Evolutionary conservation across 768 basidiomycete genomes (phyloP).

Genomic region (Rhodotorula babjevae): DNA sequence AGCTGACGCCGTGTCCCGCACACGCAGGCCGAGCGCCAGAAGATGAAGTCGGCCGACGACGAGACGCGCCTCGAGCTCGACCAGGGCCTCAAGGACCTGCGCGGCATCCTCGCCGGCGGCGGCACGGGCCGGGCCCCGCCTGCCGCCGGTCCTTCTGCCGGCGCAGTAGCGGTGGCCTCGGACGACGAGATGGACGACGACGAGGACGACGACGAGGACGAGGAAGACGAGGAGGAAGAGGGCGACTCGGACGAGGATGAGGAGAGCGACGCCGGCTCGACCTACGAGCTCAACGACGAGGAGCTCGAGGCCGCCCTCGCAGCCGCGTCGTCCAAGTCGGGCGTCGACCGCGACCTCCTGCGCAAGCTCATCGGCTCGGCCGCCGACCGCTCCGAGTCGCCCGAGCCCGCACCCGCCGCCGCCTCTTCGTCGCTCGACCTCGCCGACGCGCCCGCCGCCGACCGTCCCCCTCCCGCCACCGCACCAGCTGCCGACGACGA

Average conservation of each 20-base stretch:
- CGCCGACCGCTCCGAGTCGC: slow-evolving; percentile 14
- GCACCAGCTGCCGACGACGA: slow-evolving; percentile 7
- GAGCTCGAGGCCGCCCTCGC: slow-evolving; percentile 35
- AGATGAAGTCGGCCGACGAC: slow-evolving; percentile 78
- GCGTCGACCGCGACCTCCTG: slow-evolving; percentile 43
- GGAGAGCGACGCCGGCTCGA: slow-evolving; percentile 9
- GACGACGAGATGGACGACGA: slow-evolving; percentile 45
- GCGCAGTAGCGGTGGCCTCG: slow-evolving; percentile 30
- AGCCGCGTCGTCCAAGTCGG: slow-evolving; percentile 36
- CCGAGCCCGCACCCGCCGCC: slow-evolving; percentile 10
- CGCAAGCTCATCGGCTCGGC: slow-evolving; percentile 42
- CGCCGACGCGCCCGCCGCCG: neutral
- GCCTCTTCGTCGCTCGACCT: neutral
- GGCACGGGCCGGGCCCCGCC: slow-evolving; percentile 5
- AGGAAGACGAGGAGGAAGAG: neutral
- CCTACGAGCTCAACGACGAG: slow-evolving; percentile 37
- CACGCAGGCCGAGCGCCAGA: slow-evolving; percentile 72
- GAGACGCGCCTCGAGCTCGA: slow-evolving; percentile 82
- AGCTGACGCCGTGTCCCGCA: neutral
- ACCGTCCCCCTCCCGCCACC: slow-evolving; percentile 7
- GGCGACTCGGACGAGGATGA: slow-evolving; percentile 7
- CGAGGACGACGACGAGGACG: slow-evolving; percentile 16
- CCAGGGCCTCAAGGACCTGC: slow-evolving; percentile 74
- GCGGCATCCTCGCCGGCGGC: slow-evolving; percentile 56
- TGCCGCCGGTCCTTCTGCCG: slow-evolving; percentile 38